phyloP scores from a whole-genome alignment of 306 rosid species.

The Vigna unguiculata region DNA sequence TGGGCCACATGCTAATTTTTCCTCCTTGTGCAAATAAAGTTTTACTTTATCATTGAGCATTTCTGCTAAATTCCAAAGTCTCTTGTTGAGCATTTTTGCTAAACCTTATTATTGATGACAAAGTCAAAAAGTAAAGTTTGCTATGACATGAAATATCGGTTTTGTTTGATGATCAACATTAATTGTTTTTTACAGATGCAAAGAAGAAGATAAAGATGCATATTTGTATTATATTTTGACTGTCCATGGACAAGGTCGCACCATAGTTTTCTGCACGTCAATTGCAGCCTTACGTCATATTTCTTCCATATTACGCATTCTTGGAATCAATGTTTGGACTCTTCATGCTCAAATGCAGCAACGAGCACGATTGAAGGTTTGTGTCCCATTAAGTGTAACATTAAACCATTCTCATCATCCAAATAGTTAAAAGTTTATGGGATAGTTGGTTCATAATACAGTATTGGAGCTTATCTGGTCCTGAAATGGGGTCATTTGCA shows the following conservation, averaged over 20 bases:
- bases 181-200: slow-evolving; percentile 72
- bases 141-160: slow-evolving; percentile 24
- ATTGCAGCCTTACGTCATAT: slow-evolving; percentile 90
- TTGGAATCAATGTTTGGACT: slow-evolving; percentile 75
- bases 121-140: slow-evolving; percentile 22
- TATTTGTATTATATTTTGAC: slow-evolving; percentile 85
- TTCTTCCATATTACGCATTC: slow-evolving; percentile 79
- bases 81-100: slow-evolving; percentile 34
- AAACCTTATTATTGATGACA: slow-evolving; percentile 31
- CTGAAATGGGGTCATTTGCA: not conserved
- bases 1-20: slow-evolving; percentile 26
- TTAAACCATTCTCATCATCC: not conserved
- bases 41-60: slow-evolving; percentile 17
- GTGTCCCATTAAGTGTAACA: slow-evolving; percentile 26
- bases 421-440: not conserved
- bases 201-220: slow-evolving; percentile 93
- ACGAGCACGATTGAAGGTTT: slow-evolving; percentile 89
- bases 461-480: not conserved
- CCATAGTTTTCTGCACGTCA: slow-evolving; percentile 90
- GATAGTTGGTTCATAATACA: not conserved
- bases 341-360: slow-evolving; percentile 97
- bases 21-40: slow-evolving; percentile 23
- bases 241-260: slow-evolving; percentile 91
- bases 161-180: slow-evolving; percentile 25
- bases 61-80: slow-evolving; percentile 30